Evolutionary conservation across 768 basidiomycete species (phyloP).

Genomic region (Suillus cothurnatus): DNA sequence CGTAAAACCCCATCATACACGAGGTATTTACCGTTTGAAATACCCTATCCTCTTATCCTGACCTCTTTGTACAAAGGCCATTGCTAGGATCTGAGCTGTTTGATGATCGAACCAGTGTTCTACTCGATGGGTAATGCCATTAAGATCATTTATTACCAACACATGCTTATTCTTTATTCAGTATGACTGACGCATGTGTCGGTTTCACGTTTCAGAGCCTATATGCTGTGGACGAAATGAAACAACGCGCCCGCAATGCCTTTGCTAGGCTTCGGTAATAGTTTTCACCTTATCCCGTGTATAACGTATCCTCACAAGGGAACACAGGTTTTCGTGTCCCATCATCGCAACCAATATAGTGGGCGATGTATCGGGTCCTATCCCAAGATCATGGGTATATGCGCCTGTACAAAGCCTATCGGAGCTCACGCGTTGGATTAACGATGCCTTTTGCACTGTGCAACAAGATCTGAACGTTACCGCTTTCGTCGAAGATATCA

Average conservation of each 20-base stretch:
- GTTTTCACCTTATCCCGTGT: background rate
- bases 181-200: constrained; percentile 12
- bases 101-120: constrained; percentile 10
- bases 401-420: constrained; percentile 16
- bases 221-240: constrained; percentile 5
- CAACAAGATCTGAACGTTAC: constrained; percentile 18
- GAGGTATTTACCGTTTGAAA: background rate
- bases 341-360: constrained; percentile 15
- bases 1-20: background rate
- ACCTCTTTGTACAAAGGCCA: constrained; percentile 7
- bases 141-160: background rate
- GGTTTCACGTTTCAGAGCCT: constrained; percentile 14
- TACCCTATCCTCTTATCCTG: background rate
- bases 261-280: constrained; percentile 16
- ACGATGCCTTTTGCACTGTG: constrained; percentile 21
- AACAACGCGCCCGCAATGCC: constrained; percentile 10
- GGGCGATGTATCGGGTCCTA: constrained; percentile 2
- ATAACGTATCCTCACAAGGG: background rate
- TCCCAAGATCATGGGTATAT: constrained; percentile 19
- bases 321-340: constrained; percentile 14
- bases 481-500: constrained; percentile 21
- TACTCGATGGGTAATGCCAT: constrained; percentile 15
- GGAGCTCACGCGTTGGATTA: constrained; percentile 25
- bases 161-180: constrained; percentile 1
- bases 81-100: constrained; percentile 19